Base-by-base conservation (phyloP, 1,139 yeast species). In the Yamadazyma siamensis region DNA sequence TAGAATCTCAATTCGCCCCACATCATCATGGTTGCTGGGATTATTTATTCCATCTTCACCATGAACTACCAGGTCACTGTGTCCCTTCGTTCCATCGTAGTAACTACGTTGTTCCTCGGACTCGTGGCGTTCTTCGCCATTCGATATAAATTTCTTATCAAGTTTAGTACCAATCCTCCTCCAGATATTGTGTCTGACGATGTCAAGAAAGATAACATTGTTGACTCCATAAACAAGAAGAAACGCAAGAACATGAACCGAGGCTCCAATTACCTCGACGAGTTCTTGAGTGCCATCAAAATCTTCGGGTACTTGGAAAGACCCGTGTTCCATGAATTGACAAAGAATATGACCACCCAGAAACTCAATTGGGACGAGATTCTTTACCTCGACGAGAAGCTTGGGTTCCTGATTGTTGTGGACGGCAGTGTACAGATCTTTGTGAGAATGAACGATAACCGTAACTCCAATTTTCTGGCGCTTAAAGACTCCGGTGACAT, bases 321-420 rank as follows among this genome's bases (percentile, higher is more conserved):
- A 36, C 83, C 85, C 2, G 96, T 91, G 2, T 89, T 91, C 53
- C 94, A 89, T 50, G 97, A 89, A 49, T 67, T 91, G 44, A 89
- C 97, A 5, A 82, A 85, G 48, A 85, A 84, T 38, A 85, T 91
- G 89, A 84, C 86, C 30, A 91, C 97, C 1, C 89, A 87, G 50
- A 83, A 86, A 43, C 56, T 91, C 25, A 79, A 80, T 20, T 71
- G 75, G 6, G 94, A 88, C 26, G 97, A 91, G 52, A 70, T 82
- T 4, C 58, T 91, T 23, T 71, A 77, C 30, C 59, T 89, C 27
- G 84, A 82, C 41, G 91, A 84, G 34, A 71, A 78, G 13, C 62
- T 82, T 15, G 97, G 97, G 1, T 88, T 91, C 49, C 80, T 91
- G 25, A 83, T 91, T 28, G 95, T 91, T n/a, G 95, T 89, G 1